Percentiles rank a stretch among this genome's conserved stretches.
phyloP scores from a whole-genome alignment of 192 early-diverging fungal genomes.

The Coemansia sp. region DNA sequence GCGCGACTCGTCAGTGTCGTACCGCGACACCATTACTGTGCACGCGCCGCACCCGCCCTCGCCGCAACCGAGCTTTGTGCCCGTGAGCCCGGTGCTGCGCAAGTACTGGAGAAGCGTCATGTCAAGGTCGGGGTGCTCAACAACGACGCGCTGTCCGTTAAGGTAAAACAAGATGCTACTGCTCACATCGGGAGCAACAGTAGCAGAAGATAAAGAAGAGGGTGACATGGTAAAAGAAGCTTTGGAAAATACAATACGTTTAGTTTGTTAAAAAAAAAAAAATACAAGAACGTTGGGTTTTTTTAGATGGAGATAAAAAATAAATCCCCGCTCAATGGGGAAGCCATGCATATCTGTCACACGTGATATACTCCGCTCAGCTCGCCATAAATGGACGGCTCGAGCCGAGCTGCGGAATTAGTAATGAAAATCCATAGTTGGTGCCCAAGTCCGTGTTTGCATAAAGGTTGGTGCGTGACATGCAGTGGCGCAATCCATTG shows the following conservation, averaged over 20 bases:
- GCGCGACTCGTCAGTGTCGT: constrained; percentile 43
- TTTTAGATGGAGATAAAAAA: neutral
- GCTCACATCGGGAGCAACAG: neutral
- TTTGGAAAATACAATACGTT: neutral
- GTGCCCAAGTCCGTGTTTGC: neutral
- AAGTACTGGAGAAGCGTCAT: constrained; percentile 68
- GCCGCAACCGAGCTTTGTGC: constrained; percentile 82
- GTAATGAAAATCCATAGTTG: neutral
- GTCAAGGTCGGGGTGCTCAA: constrained; percentile 64
- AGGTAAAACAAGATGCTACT: constrained; percentile 57
- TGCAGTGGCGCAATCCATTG: neutral
- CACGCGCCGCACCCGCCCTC: constrained; percentile 80
- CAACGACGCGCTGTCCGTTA: constrained; percentile 57
- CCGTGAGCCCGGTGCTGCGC: constrained; percentile 64
- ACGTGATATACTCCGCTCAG: neutral
- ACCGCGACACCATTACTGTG: constrained; percentile 74
- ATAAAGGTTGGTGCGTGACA: neutral
- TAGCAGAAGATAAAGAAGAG: neutral
- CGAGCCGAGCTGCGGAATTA: neutral
- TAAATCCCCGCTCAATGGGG: too few species aligned
- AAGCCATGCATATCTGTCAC: neutral
- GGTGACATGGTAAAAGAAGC: neutral
- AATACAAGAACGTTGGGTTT: neutral
- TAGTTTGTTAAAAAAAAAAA: neutral
- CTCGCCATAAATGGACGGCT: neutral